These are phyloP conservation scores for Cercophora samala DNA, from an alignment of 495 filamentous ascomycete species.

Conservation along the genomic window DNA sequence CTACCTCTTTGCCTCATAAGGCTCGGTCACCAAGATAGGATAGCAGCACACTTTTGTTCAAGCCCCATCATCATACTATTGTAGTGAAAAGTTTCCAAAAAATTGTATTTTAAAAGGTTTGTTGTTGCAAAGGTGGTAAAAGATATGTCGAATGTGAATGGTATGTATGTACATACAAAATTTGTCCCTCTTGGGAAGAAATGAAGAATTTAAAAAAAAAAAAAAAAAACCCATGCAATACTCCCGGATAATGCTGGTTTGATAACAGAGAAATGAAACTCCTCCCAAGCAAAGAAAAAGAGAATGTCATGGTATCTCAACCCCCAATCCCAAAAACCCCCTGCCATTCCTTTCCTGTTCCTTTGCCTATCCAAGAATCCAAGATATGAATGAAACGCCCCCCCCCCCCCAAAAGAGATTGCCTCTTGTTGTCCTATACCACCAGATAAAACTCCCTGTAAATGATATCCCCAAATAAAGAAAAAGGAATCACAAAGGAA, in stretches of 20 bases:
- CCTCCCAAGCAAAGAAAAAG: neutral
- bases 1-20: no score
- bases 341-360: neutral
- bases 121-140: no score
- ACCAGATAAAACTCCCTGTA: neutral
- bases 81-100: no score
- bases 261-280: neutral
- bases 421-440: neutral
- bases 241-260: neutral
- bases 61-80: no score
- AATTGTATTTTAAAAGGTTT: no score
- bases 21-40: no score
- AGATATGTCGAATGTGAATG: neutral
- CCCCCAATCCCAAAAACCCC: neutral
- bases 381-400: neutral
- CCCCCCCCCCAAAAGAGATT: neutral
- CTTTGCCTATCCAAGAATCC: neutral
- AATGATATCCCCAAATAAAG: neutral
- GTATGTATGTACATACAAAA: neutral
- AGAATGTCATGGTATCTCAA: conserved; percentile 3
- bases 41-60: no score
- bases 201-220: neutral
- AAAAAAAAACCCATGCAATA: conserved; percentile 1
- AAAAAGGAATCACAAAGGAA: neutral
- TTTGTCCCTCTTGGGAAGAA: neutral